Evolutionary conservation across 768 basidiomycete genomes (phyloP).

Genomic region (Albatrellus ellisii): DNA sequence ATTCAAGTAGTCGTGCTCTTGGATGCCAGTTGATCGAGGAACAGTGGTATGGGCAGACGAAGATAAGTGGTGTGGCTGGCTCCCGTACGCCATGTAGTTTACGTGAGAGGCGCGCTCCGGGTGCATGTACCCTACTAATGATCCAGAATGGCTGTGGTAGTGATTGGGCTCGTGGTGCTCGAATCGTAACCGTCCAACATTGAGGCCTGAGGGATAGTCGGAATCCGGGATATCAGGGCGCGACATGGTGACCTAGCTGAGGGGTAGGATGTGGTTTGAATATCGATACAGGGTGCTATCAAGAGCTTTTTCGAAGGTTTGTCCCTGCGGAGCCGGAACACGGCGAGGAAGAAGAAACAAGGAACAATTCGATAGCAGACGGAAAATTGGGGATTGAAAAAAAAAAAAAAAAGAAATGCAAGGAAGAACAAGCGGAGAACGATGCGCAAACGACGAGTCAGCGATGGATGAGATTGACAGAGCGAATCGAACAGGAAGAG

Average conservation of each 20-base stretch:
- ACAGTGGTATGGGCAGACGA: conserved; percentile 18
- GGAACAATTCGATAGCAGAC: conserved; percentile 2
- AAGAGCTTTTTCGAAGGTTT: not conserved
- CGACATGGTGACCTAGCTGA: conserved; percentile 2
- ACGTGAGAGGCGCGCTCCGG: conserved; percentile 12
- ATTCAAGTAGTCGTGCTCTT: conserved; percentile 25
- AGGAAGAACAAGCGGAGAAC: conserved; percentile 20
- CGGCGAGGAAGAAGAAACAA: conserved; percentile 1
- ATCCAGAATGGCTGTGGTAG: not conserved
- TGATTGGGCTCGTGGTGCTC: conserved; percentile 1
- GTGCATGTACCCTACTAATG: not conserved
- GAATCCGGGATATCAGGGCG: conserved; percentile 5
- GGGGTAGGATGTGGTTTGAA: not conserved
- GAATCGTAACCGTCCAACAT: too few relatives aligned
- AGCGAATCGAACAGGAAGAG: conserved; percentile 20
- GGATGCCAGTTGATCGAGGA: conserved; percentile 24
- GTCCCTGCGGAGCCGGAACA: not conserved
- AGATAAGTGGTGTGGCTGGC: conserved; percentile 11
- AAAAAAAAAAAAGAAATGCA: conserved; percentile 9
- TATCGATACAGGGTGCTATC: not conserved
- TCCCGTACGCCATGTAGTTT: conserved; percentile 10
- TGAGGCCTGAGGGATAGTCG: conserved; percentile 2
- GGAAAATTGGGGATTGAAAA: not conserved
- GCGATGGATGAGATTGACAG: conserved; percentile 18
- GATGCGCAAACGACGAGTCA: conserved; percentile 18